These are phyloP conservation scores for Pichia paraexigua DNA, from an alignment of 805 yeast genomes.

Conservation along the genomic window DNA sequence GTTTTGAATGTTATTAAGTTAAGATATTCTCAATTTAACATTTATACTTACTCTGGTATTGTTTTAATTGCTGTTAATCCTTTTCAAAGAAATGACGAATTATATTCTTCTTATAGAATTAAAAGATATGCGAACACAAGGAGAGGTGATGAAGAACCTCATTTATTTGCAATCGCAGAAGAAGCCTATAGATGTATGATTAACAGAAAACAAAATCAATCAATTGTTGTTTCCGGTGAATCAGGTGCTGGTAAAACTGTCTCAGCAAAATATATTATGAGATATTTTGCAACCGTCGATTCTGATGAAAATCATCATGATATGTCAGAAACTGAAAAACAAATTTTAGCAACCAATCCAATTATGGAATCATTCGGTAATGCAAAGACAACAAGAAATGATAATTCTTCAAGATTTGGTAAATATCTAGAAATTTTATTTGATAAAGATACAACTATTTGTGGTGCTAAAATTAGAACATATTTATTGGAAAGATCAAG, in stretches of 20 bases:
- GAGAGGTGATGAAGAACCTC: conserved; percentile 95
- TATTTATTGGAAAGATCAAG: conserved; percentile 90
- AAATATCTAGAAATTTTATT: conserved; percentile 89
- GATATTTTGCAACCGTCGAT: conserved; percentile 94
- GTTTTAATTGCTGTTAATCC: conserved; percentile 96
- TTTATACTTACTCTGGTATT: conserved; percentile 94
- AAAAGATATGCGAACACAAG: conserved; percentile 91
- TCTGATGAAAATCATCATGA: conserved; percentile 40
- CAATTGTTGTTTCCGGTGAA: conserved; percentile 95
- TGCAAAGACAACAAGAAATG: conserved; percentile 95
- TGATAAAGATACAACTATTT: conserved; percentile 63
- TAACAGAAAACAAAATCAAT: conserved; percentile 75
- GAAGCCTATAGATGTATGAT: conserved; percentile 96
- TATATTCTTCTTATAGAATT: conserved; percentile 85
- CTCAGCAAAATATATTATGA: conserved; percentile 93
- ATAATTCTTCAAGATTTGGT: conserved; percentile 96
- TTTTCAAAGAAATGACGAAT: conserved; percentile 83
- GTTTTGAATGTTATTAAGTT: conserved; percentile 88
- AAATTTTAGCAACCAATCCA: conserved; percentile 93
- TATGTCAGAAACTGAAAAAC: conserved; percentile 87
- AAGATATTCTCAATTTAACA: conserved; percentile 82
- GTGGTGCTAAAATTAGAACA: conserved; percentile 92
- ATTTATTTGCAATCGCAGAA: conserved; percentile 94
- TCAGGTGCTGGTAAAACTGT: conserved; percentile 99
- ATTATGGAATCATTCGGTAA: conserved; percentile 98